A percentile compares a stretch with the other conserved stretches of the same genome.
These are phyloP conservation scores for Aquilaria yunnanensis DNA, from an alignment of 345 rosid genomes.

Conservation along the genomic window DNA sequence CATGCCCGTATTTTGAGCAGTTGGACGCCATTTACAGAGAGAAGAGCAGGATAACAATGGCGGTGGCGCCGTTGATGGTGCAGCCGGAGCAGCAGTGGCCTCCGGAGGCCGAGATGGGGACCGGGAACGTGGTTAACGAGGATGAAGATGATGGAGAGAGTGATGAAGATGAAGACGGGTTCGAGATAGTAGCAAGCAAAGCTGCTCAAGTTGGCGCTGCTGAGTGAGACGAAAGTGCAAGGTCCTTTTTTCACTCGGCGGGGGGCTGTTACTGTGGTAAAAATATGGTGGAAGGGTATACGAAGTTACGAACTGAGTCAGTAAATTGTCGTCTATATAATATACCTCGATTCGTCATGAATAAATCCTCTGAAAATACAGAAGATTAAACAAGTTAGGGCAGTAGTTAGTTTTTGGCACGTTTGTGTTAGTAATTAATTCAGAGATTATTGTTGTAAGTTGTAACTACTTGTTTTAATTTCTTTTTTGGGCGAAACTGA, in stretches of 20 bases:
- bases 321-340: too few relatives aligned
- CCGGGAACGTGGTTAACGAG: conserved; percentile 21
- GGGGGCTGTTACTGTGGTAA: conserved; percentile 2
- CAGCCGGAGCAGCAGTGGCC: conserved; percentile 77
- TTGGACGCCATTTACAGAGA: conserved; percentile 49
- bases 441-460: too few relatives aligned
- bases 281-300: neutral
- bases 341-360: too few relatives aligned
- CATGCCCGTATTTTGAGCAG: conserved; percentile 62
- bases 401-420: neutral
- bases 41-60: conserved; percentile 18
- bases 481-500: neutral
- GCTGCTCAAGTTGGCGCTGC: conserved; percentile 25
- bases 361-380: too few relatives aligned
- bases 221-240: conserved; percentile 16
- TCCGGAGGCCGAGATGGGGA: conserved; percentile 2
- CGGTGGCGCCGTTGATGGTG: conserved; percentile 45
- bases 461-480: too few relatives aligned
- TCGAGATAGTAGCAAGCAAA: conserved; percentile 53
- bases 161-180: conserved; percentile 43
- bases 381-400: neutral
- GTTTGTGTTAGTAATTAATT: neutral
- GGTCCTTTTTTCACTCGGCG: neutral
- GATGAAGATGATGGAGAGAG: conserved; percentile 31
- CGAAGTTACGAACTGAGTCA: too few relatives aligned